A percentile compares a stretch with the other conserved stretches of the same genome.
Evolutionary conservation across 139 green algal species (phyloP).

Genomic region (Medakamo hakoo): DNA sequence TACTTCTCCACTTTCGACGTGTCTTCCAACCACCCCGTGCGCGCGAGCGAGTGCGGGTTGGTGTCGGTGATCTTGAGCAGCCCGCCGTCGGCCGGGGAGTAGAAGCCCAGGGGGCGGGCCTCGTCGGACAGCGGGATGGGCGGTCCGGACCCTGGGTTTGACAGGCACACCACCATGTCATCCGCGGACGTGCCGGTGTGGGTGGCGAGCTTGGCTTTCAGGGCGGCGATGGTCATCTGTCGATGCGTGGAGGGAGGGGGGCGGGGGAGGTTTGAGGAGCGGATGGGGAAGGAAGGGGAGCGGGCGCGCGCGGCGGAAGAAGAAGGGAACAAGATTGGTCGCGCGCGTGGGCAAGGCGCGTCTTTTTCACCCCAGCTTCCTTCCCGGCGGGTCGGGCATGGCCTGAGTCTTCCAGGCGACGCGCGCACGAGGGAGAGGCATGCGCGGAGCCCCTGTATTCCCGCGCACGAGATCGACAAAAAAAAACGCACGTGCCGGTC

Average conservation of each 20-base stretch:
- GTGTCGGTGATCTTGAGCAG: conserved; percentile 78
- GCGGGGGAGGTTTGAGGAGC: not conserved
- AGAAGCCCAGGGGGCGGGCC: conserved; percentile 63
- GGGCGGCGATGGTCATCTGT: conserved; percentile 56
- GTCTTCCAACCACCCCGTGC: conserved; percentile 92
- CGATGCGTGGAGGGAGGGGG: not conserved
- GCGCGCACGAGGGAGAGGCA: no score
- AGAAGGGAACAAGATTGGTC: no score
- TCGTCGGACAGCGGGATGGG: conserved; percentile 43
- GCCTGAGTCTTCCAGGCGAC: no score
- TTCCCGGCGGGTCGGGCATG: no score
- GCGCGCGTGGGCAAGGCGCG: no score
- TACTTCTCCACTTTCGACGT: conserved; percentile 92
- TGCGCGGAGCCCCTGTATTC: not conserved
- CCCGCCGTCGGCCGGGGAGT: conserved; percentile 61
- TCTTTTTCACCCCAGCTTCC: no score
- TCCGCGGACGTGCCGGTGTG: conserved; percentile 79
- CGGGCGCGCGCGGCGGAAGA: no score
- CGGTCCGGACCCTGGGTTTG: no score
- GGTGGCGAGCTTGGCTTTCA: conserved; percentile 82
- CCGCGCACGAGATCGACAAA: not conserved
- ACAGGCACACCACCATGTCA: conserved; percentile 40
- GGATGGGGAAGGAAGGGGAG: no score
- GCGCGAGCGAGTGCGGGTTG: conserved; percentile 65
- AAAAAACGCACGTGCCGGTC: conserved; percentile 59